Percentiles rank a stretch among this genome's conserved stretches.
Conservation (phyloP, 768 basidiomycete species). For the Hydnum rufescens region DNA sequence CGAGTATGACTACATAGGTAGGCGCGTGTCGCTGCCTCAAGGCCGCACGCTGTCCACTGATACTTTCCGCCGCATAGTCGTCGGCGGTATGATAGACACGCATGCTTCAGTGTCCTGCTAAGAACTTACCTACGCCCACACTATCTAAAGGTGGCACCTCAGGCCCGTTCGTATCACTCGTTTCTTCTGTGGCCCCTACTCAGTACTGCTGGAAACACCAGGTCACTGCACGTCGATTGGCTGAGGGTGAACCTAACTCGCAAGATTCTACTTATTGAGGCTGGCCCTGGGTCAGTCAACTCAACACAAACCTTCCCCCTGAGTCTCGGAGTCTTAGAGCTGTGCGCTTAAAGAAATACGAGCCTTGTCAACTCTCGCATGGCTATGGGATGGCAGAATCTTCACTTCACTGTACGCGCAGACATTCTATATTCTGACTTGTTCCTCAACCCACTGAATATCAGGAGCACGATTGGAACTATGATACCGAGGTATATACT, state of each 20-base stretch:
- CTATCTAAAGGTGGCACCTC: too few relatives aligned
- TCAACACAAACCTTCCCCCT: not conserved
- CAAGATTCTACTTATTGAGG: not conserved
- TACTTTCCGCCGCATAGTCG: too few relatives aligned
- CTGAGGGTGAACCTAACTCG: not conserved
- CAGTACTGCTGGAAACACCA: too few relatives aligned
- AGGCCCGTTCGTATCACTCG: too few relatives aligned
- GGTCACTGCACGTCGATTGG: not conserved
- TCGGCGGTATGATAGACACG: too few relatives aligned
- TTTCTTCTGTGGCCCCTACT: too few relatives aligned
- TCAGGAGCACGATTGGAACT: not conserved
- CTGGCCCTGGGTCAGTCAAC: not conserved
- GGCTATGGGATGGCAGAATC: conserved; percentile 1
- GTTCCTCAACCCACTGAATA: not conserved
- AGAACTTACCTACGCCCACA: too few relatives aligned
- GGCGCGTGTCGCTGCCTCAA: not conserved
- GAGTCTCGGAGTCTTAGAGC: not conserved
- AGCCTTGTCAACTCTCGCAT: not conserved
- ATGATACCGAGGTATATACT: not conserved
- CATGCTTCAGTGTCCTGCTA: too few relatives aligned
- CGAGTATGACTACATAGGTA: not conserved
- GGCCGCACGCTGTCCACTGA: too few relatives aligned
- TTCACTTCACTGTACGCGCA: not conserved
- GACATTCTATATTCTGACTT: not conserved
- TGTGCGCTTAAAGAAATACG: not conserved